Evolutionary conservation across 306 rosid species (phyloP).

Genomic region (Canavalia ensiformis): DNA sequence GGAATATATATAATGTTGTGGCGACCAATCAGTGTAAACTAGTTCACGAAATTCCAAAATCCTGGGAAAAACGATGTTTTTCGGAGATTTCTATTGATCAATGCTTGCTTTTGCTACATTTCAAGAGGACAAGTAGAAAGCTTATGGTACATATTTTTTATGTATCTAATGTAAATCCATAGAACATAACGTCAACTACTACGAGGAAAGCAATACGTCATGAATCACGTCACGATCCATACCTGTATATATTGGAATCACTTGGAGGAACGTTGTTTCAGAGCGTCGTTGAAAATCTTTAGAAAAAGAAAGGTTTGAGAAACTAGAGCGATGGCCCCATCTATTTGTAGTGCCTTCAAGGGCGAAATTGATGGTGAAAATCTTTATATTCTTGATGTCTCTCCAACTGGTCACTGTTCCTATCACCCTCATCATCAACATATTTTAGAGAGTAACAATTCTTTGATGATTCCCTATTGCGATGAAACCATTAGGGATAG

Average conservation of each 20-base stretch:
- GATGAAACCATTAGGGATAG: slow-evolving; percentile 57
- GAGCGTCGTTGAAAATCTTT: slow-evolving; percentile 58
- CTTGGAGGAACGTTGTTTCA: slow-evolving; percentile 42
- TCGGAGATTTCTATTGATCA: background rate
- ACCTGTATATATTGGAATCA: slow-evolving; percentile 23
- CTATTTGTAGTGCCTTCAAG: slow-evolving; percentile 41
- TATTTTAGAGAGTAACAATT: slow-evolving; percentile 14
- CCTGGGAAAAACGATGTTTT: background rate
- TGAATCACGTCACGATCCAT: too few species aligned
- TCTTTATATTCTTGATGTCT: slow-evolving; percentile 17
- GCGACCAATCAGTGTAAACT: slow-evolving; percentile 14
- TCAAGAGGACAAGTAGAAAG: slow-evolving; percentile 35
- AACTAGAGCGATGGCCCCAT: slow-evolving; percentile 48
- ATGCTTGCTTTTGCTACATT: background rate
- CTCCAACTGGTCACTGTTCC: slow-evolving; percentile 46
- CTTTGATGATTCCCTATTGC: slow-evolving; percentile 44
- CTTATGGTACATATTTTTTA: background rate
- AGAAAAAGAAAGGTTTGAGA: slow-evolving; percentile 31
- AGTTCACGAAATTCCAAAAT: slow-evolving; percentile 34
- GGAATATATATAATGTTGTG: background rate
- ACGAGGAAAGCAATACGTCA: background rate
- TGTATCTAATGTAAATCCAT: background rate
- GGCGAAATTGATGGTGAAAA: slow-evolving; percentile 43
- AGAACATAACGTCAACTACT: background rate
- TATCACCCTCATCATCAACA: slow-evolving; percentile 42